Evolutionary conservation across 345 rosid genomes (phyloP).

Genomic region (Brassica napus): Da-Ae NC_063444.1:49661001-49661500

Average conservation of each 20-base stretch:
- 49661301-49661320: constrained; percentile 88
- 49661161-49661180: constrained; percentile 86
- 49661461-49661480: constrained; percentile 46
- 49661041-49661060: constrained; percentile 66
- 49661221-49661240: constrained; percentile 99
- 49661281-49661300: constrained; percentile 93
- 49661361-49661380: background rate
- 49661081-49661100: constrained; percentile 70
- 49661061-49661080: constrained; percentile 89
- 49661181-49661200: constrained; percentile 89
- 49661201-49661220: constrained; percentile 92
- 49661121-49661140: constrained; percentile 67
- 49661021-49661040: constrained; percentile 68
- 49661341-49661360: constrained; percentile 65
- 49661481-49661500: constrained; percentile 26
- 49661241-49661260: constrained; percentile 80
- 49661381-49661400: constrained; percentile 28
- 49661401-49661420: constrained; percentile 43
- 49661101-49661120: constrained; percentile 47
- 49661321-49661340: constrained; percentile 81
- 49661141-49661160: constrained; percentile 86
- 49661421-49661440: constrained; percentile 34
- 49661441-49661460: constrained; percentile 15
- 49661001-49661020: constrained; percentile 76
- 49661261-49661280: constrained; percentile 96